Evolutionary conservation across 139 green algal genomes (phyloP), one percentile per base, ranked within the genome.

Genomic region (Pycnococcus provasolii): DNA sequence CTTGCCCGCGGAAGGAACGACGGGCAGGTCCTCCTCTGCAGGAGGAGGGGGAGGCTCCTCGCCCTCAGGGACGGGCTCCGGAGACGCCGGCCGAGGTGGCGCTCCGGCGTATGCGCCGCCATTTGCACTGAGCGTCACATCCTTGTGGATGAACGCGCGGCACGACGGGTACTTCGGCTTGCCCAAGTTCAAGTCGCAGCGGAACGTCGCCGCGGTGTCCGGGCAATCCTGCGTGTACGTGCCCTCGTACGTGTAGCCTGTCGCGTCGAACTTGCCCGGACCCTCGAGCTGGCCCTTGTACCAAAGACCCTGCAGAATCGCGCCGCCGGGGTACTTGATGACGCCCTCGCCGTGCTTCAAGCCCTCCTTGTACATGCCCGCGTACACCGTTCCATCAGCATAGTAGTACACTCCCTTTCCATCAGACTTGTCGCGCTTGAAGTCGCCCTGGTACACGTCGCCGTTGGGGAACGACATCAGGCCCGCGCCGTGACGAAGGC

Each of bases 391-490:
- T 11, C 50, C 50, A 13, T 55, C 50, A 13, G 50, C 50, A 13
- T 55, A 55, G 50, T 26, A 55, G 50, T 55, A 55, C 50, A 55
- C 50, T 11, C 50, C 50, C 50, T 26, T 55, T 13, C 50, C 50
- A 13, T 13, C 13, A 13, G 13, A 13, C 50, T 55, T 55, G 50
- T 55, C 50, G 11, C 13, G 9, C 9, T 26, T 13, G 50, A 55
- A 55, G 50, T 55, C 50, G 11, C 50, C 50, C 50, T 55, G 11
- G 50, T 55, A 55, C 9, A 26, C 9, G 11, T 11, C 9, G 50
- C 13, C 50, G 50, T 55, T 13, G 50, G 50, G 50, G 50, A 55
- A 55, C 9, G 9, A 55, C 9, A 55, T 11, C 9, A 55, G 50
- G 11, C 50, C 50, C 9, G 9, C 9, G 50, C 50, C 50, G 11